phyloP scores from a whole-genome alignment of 2,329 filamentous ascomycete species.

The Thielaviopsis ethacetica region DNA sequence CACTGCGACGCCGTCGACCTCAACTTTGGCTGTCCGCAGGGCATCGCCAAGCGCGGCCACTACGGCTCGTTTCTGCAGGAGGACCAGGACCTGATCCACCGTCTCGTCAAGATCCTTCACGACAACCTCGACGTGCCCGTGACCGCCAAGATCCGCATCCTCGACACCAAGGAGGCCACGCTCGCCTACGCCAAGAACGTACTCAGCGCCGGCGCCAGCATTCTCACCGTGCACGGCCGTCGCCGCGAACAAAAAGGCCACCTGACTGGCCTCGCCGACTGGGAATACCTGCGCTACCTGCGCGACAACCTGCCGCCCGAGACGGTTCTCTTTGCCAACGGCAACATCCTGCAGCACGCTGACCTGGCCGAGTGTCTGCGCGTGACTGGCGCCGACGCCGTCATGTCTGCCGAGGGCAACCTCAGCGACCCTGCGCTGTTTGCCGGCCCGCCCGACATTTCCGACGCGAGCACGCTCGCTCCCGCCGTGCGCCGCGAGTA shows the following conservation, averaged over 20 bases:
- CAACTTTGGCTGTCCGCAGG: constrained; percentile 91
- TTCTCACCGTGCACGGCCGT: constrained; percentile 83
- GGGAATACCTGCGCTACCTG: constrained; percentile 68
- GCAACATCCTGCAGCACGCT: constrained; percentile 68
- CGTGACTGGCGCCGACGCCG: constrained; percentile 73
- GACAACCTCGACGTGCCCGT: constrained; percentile 64
- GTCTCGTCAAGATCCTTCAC: constrained; percentile 72
- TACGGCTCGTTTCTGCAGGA: constrained; percentile 95
- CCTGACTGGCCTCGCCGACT: constrained; percentile 83
- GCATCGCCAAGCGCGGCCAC: constrained; percentile 76
- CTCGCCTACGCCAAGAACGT: constrained; percentile 81
- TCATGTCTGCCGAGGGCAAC: constrained; percentile 95
- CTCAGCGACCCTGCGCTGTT: constrained; percentile 86
- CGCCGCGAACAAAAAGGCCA: constrained; percentile 89
- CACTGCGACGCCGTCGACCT: constrained; percentile 92
- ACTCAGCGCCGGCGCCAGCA: constrained; percentile 72
- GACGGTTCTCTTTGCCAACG: constrained; percentile 92
- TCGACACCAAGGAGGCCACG: constrained; percentile 75
- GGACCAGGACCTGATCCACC: constrained; percentile 67
- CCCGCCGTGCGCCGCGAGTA: constrained; percentile 59
- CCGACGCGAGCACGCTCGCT: constrained; percentile 27
- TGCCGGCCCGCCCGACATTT: constrained; percentile 8
- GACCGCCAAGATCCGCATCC: constrained; percentile 84
- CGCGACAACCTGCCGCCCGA: constrained; percentile 69
- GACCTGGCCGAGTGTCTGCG: constrained; percentile 66